These are phyloP conservation scores for Elsinoe fawcettii DNA, from an alignment of 2,329 filamentous ascomycete genomes.

Conservation along the genomic window DNA sequence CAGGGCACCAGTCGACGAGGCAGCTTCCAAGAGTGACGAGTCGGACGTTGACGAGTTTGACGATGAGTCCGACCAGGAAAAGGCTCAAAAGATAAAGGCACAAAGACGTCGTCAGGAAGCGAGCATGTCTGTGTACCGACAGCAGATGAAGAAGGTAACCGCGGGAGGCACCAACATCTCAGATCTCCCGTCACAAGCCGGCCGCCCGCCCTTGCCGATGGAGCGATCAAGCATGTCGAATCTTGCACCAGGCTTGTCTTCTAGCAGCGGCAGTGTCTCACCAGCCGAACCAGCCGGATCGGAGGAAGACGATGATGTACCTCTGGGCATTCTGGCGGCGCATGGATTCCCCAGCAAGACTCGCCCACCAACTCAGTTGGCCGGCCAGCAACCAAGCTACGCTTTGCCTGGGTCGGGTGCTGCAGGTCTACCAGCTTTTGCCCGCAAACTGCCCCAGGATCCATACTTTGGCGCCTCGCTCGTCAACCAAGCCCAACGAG, in stretches of 20 bases:
- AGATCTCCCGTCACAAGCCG: conserved; percentile 33
- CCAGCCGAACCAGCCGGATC: conserved; percentile 36
- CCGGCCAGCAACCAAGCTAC: conserved; percentile 39
- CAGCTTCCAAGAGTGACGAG: conserved; percentile 47
- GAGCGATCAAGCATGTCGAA: conserved; percentile 41
- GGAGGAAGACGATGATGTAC: conserved; percentile 81
- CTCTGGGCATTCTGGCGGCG: conserved; percentile 75
- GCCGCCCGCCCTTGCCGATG: conserved; percentile 49
- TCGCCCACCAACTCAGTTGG: conserved; percentile 63
- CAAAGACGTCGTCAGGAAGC: conserved; percentile 83
- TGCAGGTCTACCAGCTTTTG: conserved; percentile 64
- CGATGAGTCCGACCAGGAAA: conserved; percentile 71
- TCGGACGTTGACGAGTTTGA: conserved; percentile 55
- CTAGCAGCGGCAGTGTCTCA: conserved; percentile 3
- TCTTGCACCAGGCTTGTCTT: conserved; percentile 12
- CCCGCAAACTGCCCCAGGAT: conserved; percentile 71
- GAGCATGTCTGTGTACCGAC: conserved; percentile 79
- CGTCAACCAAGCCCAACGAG: conserved; percentile 62
- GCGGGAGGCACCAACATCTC: conserved; percentile 55
- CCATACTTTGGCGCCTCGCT: conserved; percentile 76
- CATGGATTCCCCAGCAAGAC: conserved; percentile 80
- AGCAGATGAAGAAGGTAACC: conserved; percentile 95
- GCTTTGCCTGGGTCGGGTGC: conserved; percentile 41
- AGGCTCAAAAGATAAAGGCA: conserved; percentile 62
- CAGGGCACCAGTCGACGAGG: conserved; percentile 19